Percentiles rank a stretch among this genome's conserved stretches.
phyloP scores from a whole-genome alignment of 148 eudicot species.

The Rhododendron molle region DNA sequence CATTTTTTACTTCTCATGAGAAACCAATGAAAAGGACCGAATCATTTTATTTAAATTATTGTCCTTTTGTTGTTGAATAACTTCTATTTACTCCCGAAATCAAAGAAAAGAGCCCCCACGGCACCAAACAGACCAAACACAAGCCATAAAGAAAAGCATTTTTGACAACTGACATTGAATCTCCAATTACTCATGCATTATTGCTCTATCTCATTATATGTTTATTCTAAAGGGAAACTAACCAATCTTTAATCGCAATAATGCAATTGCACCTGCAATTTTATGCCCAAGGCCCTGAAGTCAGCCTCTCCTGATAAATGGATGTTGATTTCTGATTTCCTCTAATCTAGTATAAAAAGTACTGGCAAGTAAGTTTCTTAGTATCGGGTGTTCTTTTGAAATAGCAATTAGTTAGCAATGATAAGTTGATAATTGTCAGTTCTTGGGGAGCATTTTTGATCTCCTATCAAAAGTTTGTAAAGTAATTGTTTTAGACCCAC shows the following conservation, averaged over 20 bases:
- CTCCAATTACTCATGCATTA: neutral
- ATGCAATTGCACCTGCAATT: neutral
- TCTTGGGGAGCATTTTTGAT: neutral
- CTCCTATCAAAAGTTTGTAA: neutral
- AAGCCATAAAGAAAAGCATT: neutral
- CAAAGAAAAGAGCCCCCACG: neutral
- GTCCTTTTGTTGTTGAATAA: neutral
- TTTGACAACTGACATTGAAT: neutral
- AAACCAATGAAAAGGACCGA: neutral
- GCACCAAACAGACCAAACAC: neutral
- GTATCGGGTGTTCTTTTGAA: neutral
- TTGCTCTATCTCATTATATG: neutral
- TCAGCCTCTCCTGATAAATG: neutral
- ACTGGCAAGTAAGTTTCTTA: neutral
- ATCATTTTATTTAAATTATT: neutral
- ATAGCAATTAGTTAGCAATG: neutral
- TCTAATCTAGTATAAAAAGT: neutral
- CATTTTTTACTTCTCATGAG: neutral
- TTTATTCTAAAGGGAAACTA: neutral
- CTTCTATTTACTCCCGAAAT: neutral
- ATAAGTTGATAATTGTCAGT: neutral
- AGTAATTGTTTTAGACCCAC: neutral
- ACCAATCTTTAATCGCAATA: neutral
- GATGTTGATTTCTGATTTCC: neutral
- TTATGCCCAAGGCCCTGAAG: neutral